Evolutionary conservation across 179 eudicot genomes (phyloP).

Genomic region (Heliamphora pulchella): DNA sequence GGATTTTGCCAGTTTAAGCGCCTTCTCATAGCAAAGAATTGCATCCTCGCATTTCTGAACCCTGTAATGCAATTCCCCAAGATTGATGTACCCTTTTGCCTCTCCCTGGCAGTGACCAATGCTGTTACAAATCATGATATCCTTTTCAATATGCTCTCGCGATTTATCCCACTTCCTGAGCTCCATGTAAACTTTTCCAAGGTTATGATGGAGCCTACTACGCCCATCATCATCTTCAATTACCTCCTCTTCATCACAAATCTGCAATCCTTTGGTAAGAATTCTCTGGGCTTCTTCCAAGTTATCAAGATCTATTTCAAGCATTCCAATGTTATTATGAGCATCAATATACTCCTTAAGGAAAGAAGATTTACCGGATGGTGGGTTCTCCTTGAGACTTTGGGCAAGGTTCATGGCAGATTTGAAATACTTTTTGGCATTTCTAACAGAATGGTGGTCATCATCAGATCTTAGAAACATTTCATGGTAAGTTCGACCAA

Average conservation of each 20-base stretch:
- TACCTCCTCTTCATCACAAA: constrained; percentile 92
- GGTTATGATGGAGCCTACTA: constrained; percentile 85
- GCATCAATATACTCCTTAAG: constrained; percentile 89
- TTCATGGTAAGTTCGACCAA: constrained; percentile 93
- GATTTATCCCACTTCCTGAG: constrained; percentile 76
- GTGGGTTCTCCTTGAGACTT: constrained; percentile 57
- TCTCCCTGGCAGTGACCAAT: constrained; percentile 85
- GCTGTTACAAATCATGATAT: constrained; percentile 57
- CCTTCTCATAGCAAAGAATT: constrained; percentile 56
- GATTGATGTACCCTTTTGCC: constrained; percentile 92
- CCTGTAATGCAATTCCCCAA: constrained; percentile 67
- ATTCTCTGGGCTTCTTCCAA: constrained; percentile 67
- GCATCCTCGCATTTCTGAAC: constrained; percentile 71
- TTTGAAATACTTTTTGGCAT: constrained; percentile 79
- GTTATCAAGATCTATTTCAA: constrained; percentile 84
- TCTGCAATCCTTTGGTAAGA: constrained; percentile 59
- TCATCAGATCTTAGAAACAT: constrained; percentile 55
- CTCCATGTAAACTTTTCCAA: constrained; percentile 70
- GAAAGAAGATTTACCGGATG: constrained; percentile 41
- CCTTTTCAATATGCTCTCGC: constrained; percentile 62
- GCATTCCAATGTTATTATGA: constrained; percentile 87
- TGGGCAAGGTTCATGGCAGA: constrained; percentile 65
- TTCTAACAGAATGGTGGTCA: constrained; percentile 57
- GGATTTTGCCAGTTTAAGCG: constrained; percentile 61
- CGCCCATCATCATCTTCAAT: constrained; percentile 57